These are phyloP conservation scores for Cryptosporidium sp. DNA, from an alignment of 169 alveolate genomes.

Conservation along the genomic window DNA sequence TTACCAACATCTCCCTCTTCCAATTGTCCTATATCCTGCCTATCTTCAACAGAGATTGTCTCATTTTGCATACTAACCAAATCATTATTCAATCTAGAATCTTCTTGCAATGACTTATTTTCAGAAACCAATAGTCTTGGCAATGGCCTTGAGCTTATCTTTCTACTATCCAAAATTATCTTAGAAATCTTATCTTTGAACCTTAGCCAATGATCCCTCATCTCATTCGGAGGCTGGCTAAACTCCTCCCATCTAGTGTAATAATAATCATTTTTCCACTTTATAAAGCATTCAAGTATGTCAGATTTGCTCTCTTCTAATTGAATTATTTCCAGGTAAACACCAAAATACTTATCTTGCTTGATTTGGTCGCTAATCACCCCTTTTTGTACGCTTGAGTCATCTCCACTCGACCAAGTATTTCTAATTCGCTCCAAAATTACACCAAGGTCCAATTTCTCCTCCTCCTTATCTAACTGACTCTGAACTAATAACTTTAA, in stretches of 20 bases:
- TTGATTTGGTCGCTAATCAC: not conserved
- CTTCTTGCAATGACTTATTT: not conserved
- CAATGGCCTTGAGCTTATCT: conserved; percentile 40
- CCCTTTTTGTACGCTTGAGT: not conserved
- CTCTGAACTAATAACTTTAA: conserved; percentile 16
- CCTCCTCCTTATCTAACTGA: conserved; percentile 12
- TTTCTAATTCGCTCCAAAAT: conserved; percentile 24
- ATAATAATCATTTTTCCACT: conserved; percentile 71
- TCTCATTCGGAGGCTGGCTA: conserved; percentile 36
- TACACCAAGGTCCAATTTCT: not conserved
- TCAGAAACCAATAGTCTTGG: conserved; percentile 40
- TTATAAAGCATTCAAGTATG: conserved; percentile 58
- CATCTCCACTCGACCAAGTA: not conserved
- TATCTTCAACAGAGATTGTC: not conserved
- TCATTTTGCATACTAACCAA: not conserved
- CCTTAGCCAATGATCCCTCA: conserved; percentile 28
- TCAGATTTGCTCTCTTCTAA: conserved; percentile 24
- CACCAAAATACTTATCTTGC: conserved; percentile 12
- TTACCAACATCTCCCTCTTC: not conserved
- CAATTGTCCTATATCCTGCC: not conserved
- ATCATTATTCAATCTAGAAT: not conserved
- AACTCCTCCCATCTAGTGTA: conserved; percentile 68
- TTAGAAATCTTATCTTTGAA: conserved; percentile 50
- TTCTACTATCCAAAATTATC: conserved; percentile 36
- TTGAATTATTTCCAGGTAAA: conserved; percentile 19